phyloP scores from a whole-genome alignment of 495 filamentous ascomycete genomes.

The Xylaria cubensis region DNA sequence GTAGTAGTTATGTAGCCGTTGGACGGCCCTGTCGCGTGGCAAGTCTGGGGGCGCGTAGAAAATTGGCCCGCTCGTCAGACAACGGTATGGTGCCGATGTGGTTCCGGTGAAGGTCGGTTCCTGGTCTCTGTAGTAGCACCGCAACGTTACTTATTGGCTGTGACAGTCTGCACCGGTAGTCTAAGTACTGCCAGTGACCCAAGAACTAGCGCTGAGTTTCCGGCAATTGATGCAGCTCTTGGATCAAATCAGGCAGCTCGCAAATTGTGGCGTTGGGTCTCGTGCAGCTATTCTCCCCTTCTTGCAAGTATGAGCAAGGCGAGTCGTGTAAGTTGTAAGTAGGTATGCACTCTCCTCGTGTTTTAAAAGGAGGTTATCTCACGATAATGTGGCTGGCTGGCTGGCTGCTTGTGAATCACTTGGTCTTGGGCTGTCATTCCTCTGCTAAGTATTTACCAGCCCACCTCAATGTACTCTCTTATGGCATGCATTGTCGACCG shows the following conservation, averaged over 20 bases:
- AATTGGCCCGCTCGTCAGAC: slow-evolving; percentile 13
- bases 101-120: slow-evolving; percentile 1
- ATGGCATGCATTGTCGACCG: slow-evolving; percentile 12
- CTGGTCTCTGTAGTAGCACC: slow-evolving; percentile 27
- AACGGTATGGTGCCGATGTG: slow-evolving; percentile 9
- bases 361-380: neutral
- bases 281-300: slow-evolving; percentile 5
- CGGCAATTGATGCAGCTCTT: slow-evolving; percentile 23
- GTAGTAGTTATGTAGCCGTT: slow-evolving; percentile 5
- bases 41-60: neutral
- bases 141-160: slow-evolving; percentile 30
- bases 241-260: slow-evolving; percentile 20
- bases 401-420: neutral
- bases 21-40: slow-evolving; percentile 21
- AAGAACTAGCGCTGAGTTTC: slow-evolving; percentile 14
- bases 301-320: neutral
- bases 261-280: slow-evolving; percentile 24
- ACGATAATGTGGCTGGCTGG: neutral
- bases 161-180: neutral
- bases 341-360: neutral
- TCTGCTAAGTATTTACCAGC: neutral
- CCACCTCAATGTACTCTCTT: neutral
- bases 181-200: neutral
- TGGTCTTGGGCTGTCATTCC: neutral
- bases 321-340: neutral